These are phyloP conservation scores for Adenanthera pavonina DNA, from an alignment of 306 rosid species.

Conservation along the genomic window DNA sequence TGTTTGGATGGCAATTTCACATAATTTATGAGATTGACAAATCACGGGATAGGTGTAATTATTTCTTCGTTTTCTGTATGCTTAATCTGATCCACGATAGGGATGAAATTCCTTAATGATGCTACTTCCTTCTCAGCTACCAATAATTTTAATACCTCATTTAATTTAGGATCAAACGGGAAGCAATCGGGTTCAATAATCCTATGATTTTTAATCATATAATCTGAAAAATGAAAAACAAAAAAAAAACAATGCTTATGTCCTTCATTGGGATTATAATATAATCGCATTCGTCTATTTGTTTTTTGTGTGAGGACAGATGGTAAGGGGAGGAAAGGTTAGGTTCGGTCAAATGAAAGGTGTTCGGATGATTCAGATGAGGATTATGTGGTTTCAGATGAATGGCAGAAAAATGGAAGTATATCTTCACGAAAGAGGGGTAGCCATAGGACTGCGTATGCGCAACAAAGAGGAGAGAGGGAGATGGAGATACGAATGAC, in stretches of 20 bases:
- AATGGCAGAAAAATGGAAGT: slow-evolving; percentile 32
- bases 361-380: slow-evolving; percentile 92
- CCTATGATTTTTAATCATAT: not conserved
- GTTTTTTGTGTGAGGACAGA: slow-evolving; percentile 56
- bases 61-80: slow-evolving; percentile 22
- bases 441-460: slow-evolving; percentile 16
- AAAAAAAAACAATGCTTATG: slow-evolving; percentile 20
- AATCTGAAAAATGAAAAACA: not conserved
- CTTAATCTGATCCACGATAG: slow-evolving; percentile 53
- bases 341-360: slow-evolving; percentile 51
- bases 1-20: slow-evolving; percentile 7
- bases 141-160: slow-evolving; percentile 20
- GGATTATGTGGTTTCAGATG: slow-evolving; percentile 85
- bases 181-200: not conserved
- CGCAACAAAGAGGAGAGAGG: slow-evolving; percentile 36
- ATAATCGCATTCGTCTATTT: slow-evolving; percentile 17
- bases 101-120: slow-evolving; percentile 22
- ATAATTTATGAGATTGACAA: slow-evolving; percentile 33
- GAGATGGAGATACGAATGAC: slow-evolving; percentile 8
- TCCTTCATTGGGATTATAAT: slow-evolving; percentile 35
- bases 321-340: slow-evolving; percentile 80
- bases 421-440: slow-evolving; percentile 43
- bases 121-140: slow-evolving; percentile 19
- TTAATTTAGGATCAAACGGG: slow-evolving; percentile 9
- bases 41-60: slow-evolving; percentile 33